Percentiles rank a stretch among this genome's conserved stretches.
Evolutionary conservation across 2,329 filamentous ascomycete species (phyloP).

Genomic region (Rosellinia necatrix): DNA sequence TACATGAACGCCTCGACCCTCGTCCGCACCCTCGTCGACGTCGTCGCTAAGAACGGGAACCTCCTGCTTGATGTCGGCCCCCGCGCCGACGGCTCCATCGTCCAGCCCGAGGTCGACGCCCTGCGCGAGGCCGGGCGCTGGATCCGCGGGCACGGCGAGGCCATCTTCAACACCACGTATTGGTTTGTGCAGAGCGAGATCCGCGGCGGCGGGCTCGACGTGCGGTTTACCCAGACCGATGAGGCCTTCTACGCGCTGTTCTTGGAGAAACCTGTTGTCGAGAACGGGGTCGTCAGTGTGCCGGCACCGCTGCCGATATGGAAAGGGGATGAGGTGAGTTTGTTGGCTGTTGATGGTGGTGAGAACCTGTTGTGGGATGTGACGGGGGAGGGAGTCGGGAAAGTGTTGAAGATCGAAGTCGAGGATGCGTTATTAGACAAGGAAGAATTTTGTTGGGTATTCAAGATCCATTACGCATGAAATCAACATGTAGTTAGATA

Average conservation of each 20-base stretch:
- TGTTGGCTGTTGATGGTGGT: constrained; percentile 45
- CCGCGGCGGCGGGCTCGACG: constrained; percentile 31
- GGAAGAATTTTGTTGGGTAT: constrained; percentile 37
- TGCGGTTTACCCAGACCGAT: constrained; percentile 57
- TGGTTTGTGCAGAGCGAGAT: constrained; percentile 39
- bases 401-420: constrained; percentile 27
- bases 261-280: constrained; percentile 45
- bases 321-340: constrained; percentile 50
- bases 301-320: constrained; percentile 52
- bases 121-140: constrained; percentile 57
- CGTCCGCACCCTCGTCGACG: constrained; percentile 45
- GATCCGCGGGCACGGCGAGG: constrained; percentile 58
- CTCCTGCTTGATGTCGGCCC: constrained; percentile 62
- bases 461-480: constrained; percentile 35
- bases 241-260: constrained; percentile 59
- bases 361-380: constrained; percentile 35
- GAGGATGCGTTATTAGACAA: constrained; percentile 29
- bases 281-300: constrained; percentile 45
- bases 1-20: constrained; percentile 59
- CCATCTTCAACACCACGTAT: constrained; percentile 62
- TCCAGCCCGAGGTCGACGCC: constrained; percentile 51
- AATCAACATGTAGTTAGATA: constrained; percentile 5
- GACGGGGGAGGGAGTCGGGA: constrained; percentile 17
- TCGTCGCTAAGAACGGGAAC: constrained; percentile 47
- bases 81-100: constrained; percentile 57